These are phyloP conservation scores for Talaromyces nanjingensis DNA, from an alignment of 495 filamentous ascomycete genomes.

Conservation along the genomic window DNA sequence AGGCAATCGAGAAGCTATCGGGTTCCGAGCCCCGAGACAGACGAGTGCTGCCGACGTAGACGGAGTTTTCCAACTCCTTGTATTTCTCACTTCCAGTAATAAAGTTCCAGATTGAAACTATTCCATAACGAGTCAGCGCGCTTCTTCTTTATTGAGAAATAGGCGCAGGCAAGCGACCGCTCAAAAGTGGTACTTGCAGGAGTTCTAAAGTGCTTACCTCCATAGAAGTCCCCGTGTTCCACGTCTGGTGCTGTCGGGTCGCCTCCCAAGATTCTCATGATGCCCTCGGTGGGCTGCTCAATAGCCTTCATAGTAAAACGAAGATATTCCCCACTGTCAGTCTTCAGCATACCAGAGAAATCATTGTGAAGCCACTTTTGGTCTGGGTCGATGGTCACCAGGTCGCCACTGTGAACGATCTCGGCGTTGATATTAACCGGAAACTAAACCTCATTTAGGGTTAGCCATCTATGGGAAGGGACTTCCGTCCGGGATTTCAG, in stretches of 20 bases:
- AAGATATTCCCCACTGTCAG: neutral
- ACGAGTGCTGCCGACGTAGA: neutral
- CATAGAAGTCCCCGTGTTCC: neutral
- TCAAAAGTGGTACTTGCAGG: neutral
- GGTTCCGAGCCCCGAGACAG: neutral
- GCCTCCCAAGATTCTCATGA: neutral
- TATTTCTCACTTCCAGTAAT: neutral
- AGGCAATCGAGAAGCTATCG: neutral
- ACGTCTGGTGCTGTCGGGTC: neutral
- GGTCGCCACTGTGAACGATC: neutral
- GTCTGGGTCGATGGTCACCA: neutral
- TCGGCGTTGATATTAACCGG: neutral
- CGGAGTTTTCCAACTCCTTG: neutral
- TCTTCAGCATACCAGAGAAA: neutral
- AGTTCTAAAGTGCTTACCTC: neutral
- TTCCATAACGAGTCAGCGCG: neutral
- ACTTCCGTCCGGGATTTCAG: neutral
- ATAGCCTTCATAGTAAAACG: neutral
- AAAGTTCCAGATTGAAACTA: neutral
- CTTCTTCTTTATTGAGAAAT: neutral
- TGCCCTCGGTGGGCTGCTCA: neutral
- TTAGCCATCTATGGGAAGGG: neutral
- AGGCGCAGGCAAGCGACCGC: neutral
- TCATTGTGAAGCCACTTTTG: neutral
- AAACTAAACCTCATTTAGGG: neutral